Conservation (phyloP, 2,329 filamentous ascomycete genomes). For the Neoascochyta sp. region DNA sequence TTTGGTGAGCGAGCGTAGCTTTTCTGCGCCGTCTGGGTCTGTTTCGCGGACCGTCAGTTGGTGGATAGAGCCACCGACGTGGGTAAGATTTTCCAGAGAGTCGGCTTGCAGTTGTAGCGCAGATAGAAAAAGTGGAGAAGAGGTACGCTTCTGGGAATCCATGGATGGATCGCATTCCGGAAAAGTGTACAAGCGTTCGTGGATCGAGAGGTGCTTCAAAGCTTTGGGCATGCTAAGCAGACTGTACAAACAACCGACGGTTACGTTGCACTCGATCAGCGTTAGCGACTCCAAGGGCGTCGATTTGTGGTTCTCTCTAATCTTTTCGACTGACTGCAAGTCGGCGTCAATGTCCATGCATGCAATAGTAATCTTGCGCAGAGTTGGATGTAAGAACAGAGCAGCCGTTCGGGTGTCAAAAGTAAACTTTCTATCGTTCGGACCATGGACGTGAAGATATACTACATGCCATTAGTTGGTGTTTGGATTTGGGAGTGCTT, state of each 20-base stretch:
- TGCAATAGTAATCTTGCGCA: slow-evolving; percentile 31
- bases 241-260: slow-evolving; percentile 22
- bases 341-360: slow-evolving; percentile 30
- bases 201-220: slow-evolving; percentile 30
- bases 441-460: slow-evolving; percentile 34
- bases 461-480: slow-evolving; percentile 23
- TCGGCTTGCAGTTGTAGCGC: slow-evolving; percentile 29
- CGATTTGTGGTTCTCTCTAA: slow-evolving; percentile 15
- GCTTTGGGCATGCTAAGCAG: slow-evolving; percentile 32
- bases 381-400: slow-evolving; percentile 34
- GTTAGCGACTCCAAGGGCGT: slow-evolving; percentile 31
- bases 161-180: slow-evolving; percentile 17
- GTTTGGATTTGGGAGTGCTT: slow-evolving; percentile 1
- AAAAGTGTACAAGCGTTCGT: slow-evolving; percentile 32
- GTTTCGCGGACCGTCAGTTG: slow-evolving; percentile 9
- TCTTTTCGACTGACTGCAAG: slow-evolving; percentile 10
- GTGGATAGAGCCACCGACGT: slow-evolving; percentile 22
- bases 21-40: slow-evolving; percentile 14
- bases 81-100: slow-evolving; percentile 28
- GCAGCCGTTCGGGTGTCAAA: slow-evolving; percentile 22
- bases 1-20: slow-evolving; percentile 20
- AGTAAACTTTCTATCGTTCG: slow-evolving; percentile 23
- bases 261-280: slow-evolving; percentile 39
- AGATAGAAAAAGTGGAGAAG: slow-evolving; percentile 22
- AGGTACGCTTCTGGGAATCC: slow-evolving; percentile 17